A percentile compares a stretch with the other conserved stretches of the same genome.
These are phyloP conservation scores for Plasmopara muralis DNA, from an alignment of 352 stramenopile species.

Conservation along the genomic window DNA sequence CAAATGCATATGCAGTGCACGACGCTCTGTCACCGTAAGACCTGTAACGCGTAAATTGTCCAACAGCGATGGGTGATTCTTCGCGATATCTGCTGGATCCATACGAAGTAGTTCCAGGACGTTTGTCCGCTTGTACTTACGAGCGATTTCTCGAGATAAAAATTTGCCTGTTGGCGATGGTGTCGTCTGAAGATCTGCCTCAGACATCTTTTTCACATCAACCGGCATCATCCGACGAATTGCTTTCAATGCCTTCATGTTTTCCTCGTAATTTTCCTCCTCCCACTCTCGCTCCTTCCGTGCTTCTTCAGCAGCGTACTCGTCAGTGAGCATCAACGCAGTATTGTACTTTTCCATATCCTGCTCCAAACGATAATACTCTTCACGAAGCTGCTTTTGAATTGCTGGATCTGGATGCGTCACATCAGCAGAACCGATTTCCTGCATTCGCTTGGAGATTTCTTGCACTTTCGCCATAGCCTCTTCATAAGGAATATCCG, in stretches of 20 bases:
- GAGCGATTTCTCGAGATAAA: conserved; percentile 70
- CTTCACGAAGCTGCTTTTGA: conserved; percentile 84
- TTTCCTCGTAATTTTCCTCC: conserved; percentile 81
- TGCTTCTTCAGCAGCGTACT: conserved; percentile 88
- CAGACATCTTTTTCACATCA: conserved; percentile 87
- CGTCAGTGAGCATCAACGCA: conserved; percentile 88
- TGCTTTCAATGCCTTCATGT: conserved; percentile 82
- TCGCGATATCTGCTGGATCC: conserved; percentile 80
- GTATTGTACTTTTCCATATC: conserved; percentile 94
- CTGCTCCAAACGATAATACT: conserved; percentile 90
- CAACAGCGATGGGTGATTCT: conserved; percentile 85
- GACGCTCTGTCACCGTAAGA: conserved; percentile 86
- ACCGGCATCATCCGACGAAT: conserved; percentile 90
- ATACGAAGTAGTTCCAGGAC: conserved; percentile 86
- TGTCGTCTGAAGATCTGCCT: conserved; percentile 69
- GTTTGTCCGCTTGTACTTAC: conserved; percentile 91
- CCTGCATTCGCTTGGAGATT: conserved; percentile 87
- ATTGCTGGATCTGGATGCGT: conserved; percentile 72
- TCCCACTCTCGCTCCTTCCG: conserved; percentile 89
- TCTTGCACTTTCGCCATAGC: conserved; percentile 86
- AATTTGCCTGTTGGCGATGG: conserved; percentile 69
- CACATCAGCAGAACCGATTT: conserved; percentile 90
- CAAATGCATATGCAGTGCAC: conserved; percentile 85
- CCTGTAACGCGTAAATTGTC: conserved; percentile 89
- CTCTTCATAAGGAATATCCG: conserved; percentile 91